Evolutionary conservation across 2,329 filamentous ascomycete genomes (phyloP).

Genomic region (Fusarium sp.): DNA sequence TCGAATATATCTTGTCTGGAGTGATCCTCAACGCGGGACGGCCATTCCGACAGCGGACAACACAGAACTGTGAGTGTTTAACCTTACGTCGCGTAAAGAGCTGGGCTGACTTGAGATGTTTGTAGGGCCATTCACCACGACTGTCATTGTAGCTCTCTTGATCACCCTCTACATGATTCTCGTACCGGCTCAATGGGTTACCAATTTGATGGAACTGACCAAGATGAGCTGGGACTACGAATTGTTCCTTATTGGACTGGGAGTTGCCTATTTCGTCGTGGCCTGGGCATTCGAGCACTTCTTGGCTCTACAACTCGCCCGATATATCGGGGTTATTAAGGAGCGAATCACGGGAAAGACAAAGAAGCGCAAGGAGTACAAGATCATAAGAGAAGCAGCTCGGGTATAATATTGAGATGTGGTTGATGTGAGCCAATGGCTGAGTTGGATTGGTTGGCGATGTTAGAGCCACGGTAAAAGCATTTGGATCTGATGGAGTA

Average conservation of each 20-base stretch:
- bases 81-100: fast-evolving
- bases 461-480: background rate
- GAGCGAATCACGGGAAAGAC: constrained; percentile 66
- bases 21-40: constrained; percentile 91
- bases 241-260: constrained; percentile 77
- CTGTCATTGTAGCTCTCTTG: constrained; percentile 75
- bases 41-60: constrained; percentile 86
- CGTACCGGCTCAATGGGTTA: constrained; percentile 76
- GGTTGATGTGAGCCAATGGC: background rate
- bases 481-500: background rate
- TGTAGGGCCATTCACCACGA: constrained; percentile 84
- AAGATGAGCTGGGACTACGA: constrained; percentile 79
- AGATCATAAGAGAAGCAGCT: constrained; percentile 76
- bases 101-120: constrained; percentile 2
- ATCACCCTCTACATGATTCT: constrained; percentile 85
- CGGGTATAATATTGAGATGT: constrained; percentile 20
- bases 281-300: constrained; percentile 80
- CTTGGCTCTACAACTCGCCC: constrained; percentile 76
- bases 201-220: constrained; percentile 86
- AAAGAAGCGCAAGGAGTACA: constrained; percentile 91
- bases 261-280: constrained; percentile 73
- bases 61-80: constrained; percentile 76
- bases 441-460: background rate
- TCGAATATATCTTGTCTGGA: constrained; percentile 92
- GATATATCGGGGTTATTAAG: constrained; percentile 72